Conservation (phyloP, 1,284 basidiomycete species). For the Moesziomyces globuligerus region DNA sequence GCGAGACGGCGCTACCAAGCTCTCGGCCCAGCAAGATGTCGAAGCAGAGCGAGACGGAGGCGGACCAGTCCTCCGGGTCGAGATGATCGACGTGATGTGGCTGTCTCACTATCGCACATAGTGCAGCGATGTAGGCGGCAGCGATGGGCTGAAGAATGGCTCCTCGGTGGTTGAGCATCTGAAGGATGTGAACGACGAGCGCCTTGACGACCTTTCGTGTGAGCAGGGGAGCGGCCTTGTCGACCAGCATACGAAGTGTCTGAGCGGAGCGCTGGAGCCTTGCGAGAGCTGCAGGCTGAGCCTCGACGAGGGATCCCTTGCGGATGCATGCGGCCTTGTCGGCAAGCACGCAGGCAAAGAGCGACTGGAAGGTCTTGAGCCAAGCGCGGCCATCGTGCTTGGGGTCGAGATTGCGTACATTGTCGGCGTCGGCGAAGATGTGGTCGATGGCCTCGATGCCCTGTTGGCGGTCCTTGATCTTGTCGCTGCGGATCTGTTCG, state of each 20-base stretch:
- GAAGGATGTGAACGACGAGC: constrained; percentile 76
- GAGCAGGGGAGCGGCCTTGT: constrained; percentile 73
- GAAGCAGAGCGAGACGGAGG: constrained; percentile 78
- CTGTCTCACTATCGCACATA: constrained; percentile 75
- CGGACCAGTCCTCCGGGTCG: constrained; percentile 76
- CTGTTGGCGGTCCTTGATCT: constrained; percentile 78
- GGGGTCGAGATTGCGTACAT: constrained; percentile 72
- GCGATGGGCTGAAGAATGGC: constrained; percentile 76
- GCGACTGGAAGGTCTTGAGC: constrained; percentile 77
- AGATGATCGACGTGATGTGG: constrained; percentile 82
- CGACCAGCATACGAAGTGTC: constrained; percentile 78
- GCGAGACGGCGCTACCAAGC: constrained; percentile 9
- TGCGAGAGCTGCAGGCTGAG: constrained; percentile 70
- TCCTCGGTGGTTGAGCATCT: constrained; percentile 74
- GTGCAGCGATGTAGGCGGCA: constrained; percentile 82
- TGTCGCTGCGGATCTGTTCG: constrained; percentile 69
- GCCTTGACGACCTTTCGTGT: constrained; percentile 72
- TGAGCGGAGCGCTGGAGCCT: constrained; percentile 76
- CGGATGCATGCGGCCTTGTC: constrained; percentile 74
- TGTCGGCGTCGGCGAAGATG: constrained; percentile 73
- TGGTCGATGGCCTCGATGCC: constrained; percentile 74
- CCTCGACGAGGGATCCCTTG: constrained; percentile 69
- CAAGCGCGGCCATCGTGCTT: constrained; percentile 72
- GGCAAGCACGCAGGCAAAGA: constrained; percentile 75
- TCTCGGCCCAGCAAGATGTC: constrained; percentile 43